A percentile compares a stretch with the other conserved stretches of the same genome.
These are phyloP conservation scores for Trichophyton benhamiae DNA, from an alignment of 2,329 filamentous ascomycete species.

Conservation along the genomic window DNA sequence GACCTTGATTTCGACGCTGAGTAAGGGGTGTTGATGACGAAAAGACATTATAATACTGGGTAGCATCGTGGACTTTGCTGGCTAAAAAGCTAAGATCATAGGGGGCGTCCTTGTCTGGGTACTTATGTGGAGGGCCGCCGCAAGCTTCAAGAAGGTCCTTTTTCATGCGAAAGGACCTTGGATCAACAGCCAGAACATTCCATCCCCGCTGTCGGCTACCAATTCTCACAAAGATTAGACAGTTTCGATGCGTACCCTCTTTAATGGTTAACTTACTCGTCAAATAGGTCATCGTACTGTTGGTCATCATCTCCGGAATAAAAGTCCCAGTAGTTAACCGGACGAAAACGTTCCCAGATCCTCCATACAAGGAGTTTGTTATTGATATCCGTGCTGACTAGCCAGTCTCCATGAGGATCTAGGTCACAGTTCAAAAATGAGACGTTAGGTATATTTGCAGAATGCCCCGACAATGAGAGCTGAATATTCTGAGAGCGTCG, in stretches of 20 bases:
- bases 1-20: conserved; percentile 3
- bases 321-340: conserved; percentile 16
- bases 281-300: background rate
- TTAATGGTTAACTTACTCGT: conserved; percentile 7
- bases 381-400: conserved; percentile 46
- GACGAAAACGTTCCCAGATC: conserved; percentile 28
- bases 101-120: conserved; percentile 11
- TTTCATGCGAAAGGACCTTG: conserved; percentile 29
- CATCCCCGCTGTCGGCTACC: conserved; percentile 27
- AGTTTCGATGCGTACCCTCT: conserved; percentile 15
- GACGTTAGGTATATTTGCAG: conserved; percentile 45
- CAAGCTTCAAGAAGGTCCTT: conserved; percentile 29
- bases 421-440: conserved; percentile 47
- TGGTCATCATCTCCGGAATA: background rate
- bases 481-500: conserved; percentile 33
- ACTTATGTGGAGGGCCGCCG: conserved; percentile 23
- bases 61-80: conserved; percentile 19
- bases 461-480: conserved; percentile 32
- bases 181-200: conserved; percentile 36
- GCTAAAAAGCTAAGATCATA: conserved; percentile 20
- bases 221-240: conserved; percentile 9
- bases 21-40: conserved; percentile 3
- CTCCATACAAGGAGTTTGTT: conserved; percentile 41
- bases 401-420: conserved; percentile 44
- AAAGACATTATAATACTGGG: conserved; percentile 20